These are phyloP conservation scores for Metschnikowia bowlesiae DNA, from an alignment of 805 yeast genomes.

Conservation along the genomic window DNA sequence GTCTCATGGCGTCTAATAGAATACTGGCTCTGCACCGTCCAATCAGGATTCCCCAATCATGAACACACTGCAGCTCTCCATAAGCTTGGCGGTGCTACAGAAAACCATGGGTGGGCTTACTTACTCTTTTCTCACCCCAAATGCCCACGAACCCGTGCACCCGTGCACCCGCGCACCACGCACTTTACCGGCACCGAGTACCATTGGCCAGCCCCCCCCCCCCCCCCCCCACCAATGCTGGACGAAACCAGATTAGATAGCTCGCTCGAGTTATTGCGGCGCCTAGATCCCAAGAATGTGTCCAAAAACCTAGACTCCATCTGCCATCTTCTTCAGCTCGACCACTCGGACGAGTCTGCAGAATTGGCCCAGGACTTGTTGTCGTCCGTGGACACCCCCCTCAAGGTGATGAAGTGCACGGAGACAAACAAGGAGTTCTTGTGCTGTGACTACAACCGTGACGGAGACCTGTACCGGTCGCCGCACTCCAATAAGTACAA, in stretches of 20 bases:
- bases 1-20: no score
- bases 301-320: slow-evolving; percentile 40
- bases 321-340: slow-evolving; percentile 42
- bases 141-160: no score
- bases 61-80: no score
- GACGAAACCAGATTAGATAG: slow-evolving; percentile 63
- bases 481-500: slow-evolving; percentile 84
- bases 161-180: slow-evolving; percentile 3
- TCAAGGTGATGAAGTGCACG: slow-evolving; percentile 48
- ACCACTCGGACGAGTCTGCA: slow-evolving; percentile 22
- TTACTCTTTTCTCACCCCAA: no score
- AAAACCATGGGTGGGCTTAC: no score
- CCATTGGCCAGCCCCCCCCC: no score
- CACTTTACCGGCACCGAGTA: neutral
- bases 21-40: no score
- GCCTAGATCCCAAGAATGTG: slow-evolving; percentile 66
- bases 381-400: slow-evolving; percentile 83
- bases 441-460: slow-evolving; percentile 92
- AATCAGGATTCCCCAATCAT: no score
- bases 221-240: slow-evolving; percentile 15
- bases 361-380: slow-evolving; percentile 82
- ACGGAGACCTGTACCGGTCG: slow-evolving; percentile 85
- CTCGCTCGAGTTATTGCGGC: slow-evolving; percentile 70
- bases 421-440: slow-evolving; percentile 63
- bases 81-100: no score